These are phyloP conservation scores for Hypoxylon sp. DNA, from an alignment of 2,329 filamentous ascomycete species.

Conservation along the genomic window DNA sequence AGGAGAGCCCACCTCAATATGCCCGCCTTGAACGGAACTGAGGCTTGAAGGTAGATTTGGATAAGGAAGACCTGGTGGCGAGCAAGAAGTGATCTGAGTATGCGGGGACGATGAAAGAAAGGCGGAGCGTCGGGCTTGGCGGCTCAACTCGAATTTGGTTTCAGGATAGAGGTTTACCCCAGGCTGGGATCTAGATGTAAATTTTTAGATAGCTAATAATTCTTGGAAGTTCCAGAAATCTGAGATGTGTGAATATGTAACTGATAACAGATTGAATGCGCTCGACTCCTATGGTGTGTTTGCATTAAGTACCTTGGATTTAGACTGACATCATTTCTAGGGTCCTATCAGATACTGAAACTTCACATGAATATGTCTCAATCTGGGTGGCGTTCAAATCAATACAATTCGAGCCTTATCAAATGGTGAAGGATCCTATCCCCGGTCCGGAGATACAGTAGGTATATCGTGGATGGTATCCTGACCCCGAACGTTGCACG, in stretches of 20 bases:
- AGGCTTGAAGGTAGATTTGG: conserved; percentile 1
- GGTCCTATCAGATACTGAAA: no score
- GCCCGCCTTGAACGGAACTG: conserved; percentile 22
- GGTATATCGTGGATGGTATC: not conserved
- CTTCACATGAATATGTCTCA: no score
- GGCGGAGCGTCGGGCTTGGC: conserved; percentile 14
- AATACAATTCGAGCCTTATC: not conserved
- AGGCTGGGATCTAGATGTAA: conserved; percentile 32
- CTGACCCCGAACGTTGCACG: not conserved
- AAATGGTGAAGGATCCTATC: not conserved
- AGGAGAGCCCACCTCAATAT: conserved; percentile 4
- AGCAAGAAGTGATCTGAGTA: no score
- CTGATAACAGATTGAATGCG: not conserved
- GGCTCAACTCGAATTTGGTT: conserved; percentile 27
- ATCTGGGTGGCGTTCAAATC: no score
- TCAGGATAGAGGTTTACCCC: conserved; percentile 33
- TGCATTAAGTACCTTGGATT: not conserved
- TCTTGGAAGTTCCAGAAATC: conserved; percentile 1
- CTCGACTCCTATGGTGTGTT: not conserved
- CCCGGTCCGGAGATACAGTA: not conserved
- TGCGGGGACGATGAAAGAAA: not conserved
- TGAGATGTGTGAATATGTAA: not conserved
- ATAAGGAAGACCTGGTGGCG: not conserved
- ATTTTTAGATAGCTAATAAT: conserved; percentile 14
- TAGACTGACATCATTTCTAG: no score